Evolutionary conservation across 805 yeast species (phyloP), one percentile per base, ranked within the genome.

Genomic region (Saturnispora saitoi): DNA sequence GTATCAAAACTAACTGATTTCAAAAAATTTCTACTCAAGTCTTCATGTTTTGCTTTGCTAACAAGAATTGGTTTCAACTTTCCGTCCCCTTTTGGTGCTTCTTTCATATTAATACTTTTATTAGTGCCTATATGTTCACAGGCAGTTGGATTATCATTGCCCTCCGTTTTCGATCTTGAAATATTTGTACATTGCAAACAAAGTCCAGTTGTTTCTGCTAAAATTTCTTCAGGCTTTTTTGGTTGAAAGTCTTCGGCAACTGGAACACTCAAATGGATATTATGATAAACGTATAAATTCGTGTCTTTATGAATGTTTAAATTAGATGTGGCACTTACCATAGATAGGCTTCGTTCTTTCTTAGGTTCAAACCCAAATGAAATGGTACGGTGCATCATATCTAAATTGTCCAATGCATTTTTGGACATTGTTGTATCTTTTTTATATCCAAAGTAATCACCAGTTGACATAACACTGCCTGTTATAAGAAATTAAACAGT

Each of bases 1-100:
- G 82, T 76, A 59, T 78, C 81, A 56, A 77, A 78, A 2, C 79
- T 72, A 2, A 78, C 80, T 28, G 53, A 50, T 32, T 53, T 53
- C 2, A 49, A 17, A 42, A 53, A 53, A 29, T 47, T 51, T 17
- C 48, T 30, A 39, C 47, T 47, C 11, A 45, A 20, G 4, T 50
- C 22, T 8, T 48, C n/a, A 8, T 42, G 38, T 15, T 36, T 37
- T 1, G 37, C 49, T 22, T 24, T 48, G 22, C 43, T 53, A 4
- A 48, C 26, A 19, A 54, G 42, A 28, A 51, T 53, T 2, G 57
- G 51, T 19, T 54, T 51, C 7, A 41, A 28, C 17, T 24, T 12
- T n/a, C n/a, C 6, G 5, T 37, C 22, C 26, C 12, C 12, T 4
- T 22, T 19, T 22, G 10, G 12, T 10, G 12, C 6, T 12, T 22